Percentiles rank a stretch among this genome's conserved stretches.
These are phyloP conservation scores for Aspergillus sp. DNA, from an alignment of 2,329 filamentous ascomycete genomes.

Conservation along the genomic window DNA sequence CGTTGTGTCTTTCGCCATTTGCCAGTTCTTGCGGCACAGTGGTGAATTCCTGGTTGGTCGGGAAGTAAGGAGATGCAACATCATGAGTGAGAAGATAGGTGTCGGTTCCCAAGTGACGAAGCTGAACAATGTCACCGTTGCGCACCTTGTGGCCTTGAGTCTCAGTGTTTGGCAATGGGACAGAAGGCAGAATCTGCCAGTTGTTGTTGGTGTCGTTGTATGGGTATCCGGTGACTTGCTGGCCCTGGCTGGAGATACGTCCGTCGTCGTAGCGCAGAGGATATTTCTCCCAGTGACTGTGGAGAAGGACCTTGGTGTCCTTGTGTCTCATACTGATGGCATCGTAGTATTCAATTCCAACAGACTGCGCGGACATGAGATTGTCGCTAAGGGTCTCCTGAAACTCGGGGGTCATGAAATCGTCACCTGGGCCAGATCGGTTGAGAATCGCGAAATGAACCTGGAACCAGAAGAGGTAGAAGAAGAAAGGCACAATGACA, in stretches of 20 bases:
- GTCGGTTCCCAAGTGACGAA: slow-evolving; percentile 82
- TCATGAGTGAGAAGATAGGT: slow-evolving; percentile 87
- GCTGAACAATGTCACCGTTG: slow-evolving; percentile 79
- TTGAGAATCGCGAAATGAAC: slow-evolving; percentile 90
- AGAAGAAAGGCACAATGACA: slow-evolving; percentile 87
- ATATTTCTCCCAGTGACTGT: slow-evolving; percentile 86
- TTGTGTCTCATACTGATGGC: slow-evolving; percentile 86
- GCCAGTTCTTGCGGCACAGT: slow-evolving; percentile 70
- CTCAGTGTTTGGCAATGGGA: slow-evolving; percentile 49
- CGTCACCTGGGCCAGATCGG: slow-evolving; percentile 87
- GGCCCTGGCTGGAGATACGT: slow-evolving; percentile 92
- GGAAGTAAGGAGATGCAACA: slow-evolving; percentile 91
- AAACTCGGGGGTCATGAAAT: slow-evolving; percentile 98
- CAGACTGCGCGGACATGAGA: slow-evolving; percentile 78
- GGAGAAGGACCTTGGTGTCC: slow-evolving; percentile 93
- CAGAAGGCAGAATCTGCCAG: slow-evolving; percentile 82
- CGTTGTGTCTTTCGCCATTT: slow-evolving; percentile 69
- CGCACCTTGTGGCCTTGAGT: slow-evolving; percentile 62
- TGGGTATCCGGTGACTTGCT: slow-evolving; percentile 96
- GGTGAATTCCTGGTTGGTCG: slow-evolving; percentile 98
- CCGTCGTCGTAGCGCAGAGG: slow-evolving; percentile 96
- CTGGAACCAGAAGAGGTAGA: slow-evolving; percentile 99
- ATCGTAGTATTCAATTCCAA: slow-evolving; percentile 87
- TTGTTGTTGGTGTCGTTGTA: slow-evolving; percentile 99
- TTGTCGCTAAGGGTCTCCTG: slow-evolving; percentile 97